These are phyloP conservation scores for Acanthamoeba healyi DNA, from an alignment of 208 protist species.

Conservation along the genomic window DNA sequence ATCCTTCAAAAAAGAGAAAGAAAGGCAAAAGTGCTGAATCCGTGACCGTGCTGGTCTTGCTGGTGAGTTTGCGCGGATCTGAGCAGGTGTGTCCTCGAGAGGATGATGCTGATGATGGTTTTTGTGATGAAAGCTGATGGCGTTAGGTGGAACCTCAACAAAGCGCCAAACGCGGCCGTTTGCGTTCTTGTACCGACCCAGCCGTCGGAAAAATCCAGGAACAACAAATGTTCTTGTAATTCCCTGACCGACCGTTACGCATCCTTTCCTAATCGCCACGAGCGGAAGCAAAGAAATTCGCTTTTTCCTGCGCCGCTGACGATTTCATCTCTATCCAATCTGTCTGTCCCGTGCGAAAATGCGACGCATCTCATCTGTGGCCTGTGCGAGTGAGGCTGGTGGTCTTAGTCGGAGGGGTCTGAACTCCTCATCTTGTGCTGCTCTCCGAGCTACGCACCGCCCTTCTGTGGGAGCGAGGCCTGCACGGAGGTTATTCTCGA, in stretches of 20 bases:
- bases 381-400: not conserved
- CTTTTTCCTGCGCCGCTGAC: not conserved
- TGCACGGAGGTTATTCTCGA: no score
- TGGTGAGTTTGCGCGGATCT: not conserved
- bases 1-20: not conserved
- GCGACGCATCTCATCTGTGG: not conserved
- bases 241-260: not conserved
- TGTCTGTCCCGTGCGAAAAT: not conserved
- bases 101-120: not conserved
- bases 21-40: not conserved
- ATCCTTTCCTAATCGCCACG: not conserved
- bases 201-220: not conserved
- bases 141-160: conserved; percentile 59
- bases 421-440: not conserved
- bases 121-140: not conserved
- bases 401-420: not conserved
- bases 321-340: not conserved
- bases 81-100: not conserved
- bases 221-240: not conserved
- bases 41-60: not conserved
- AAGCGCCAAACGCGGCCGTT: not conserved
- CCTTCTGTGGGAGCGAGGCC: not conserved
- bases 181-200: not conserved
- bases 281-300: not conserved
- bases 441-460: not conserved